Evolutionary conservation across 495 filamentous ascomycete species (phyloP), one percentile per base, ranked within the genome.

Genomic region (Thozetella sp.): DNA sequence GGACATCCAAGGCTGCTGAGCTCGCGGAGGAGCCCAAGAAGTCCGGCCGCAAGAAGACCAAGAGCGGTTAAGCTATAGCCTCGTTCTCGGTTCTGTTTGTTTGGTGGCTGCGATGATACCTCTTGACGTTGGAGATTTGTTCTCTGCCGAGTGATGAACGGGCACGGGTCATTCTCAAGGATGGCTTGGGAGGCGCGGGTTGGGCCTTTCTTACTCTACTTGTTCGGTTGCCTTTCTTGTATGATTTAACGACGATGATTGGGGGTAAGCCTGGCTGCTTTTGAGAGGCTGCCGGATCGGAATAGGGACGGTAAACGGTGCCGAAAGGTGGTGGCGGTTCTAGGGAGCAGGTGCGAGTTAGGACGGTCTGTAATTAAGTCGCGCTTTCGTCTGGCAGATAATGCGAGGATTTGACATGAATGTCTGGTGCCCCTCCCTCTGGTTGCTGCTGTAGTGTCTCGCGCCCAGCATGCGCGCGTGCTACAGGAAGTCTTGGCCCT

Each of bases 31-130:
- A 82, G 55, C 78, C 79, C 25, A 82, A 82, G 72, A 82, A 82
- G 72, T 78, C 77, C 13, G 74, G 74, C 51, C 77, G 79, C 54
- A 82, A 81, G 76, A 82, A 82, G 79, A 73, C 72, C 60, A 76
- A 76, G 68, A 71, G 58, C 63, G 60, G 60, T 55, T 74, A 67
- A 54, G 25, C 34, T 56, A 17, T 62, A 48, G 51, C 23, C n/a
- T 63, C 55, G 51, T 57, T 54, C 61, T 48, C 27, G 19, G 52
- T 55, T 34, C 25, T 58, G 50, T 63, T 59, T 20, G 17, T 57
- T 50, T 57, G 59, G 60, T 43, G 23, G 57, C 40, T 62, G 55
- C 62, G 50, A 68, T 70, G 72, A 73, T 71, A 71, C 68, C 68
- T 73, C 57, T 25, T 56, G 54, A 60, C 59, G 53, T 51, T 56